Evolutionary conservation across 2,329 filamentous ascomycete species (phyloP).

Genomic region (Thermoascus crustaceus): DNA sequence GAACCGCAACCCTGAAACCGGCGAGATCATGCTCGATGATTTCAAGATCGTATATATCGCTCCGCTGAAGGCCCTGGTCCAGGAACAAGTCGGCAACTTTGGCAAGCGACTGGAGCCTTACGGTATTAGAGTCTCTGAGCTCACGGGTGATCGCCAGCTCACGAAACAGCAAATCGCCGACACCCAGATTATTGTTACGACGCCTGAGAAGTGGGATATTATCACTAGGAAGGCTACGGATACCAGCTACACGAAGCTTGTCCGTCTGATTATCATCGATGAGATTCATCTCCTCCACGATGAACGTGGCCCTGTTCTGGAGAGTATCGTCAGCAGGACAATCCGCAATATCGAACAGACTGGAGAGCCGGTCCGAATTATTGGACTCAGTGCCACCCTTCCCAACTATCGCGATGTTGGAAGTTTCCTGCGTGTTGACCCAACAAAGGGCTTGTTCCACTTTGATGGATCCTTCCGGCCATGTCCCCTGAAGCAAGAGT

Average conservation of each 20-base stretch:
- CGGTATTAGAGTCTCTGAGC: constrained; percentile 85
- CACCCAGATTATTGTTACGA: constrained; percentile 96
- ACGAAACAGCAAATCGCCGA: constrained; percentile 98
- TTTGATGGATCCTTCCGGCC: constrained; percentile 92
- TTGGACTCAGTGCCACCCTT: constrained; percentile 88
- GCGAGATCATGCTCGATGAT: constrained; percentile 88
- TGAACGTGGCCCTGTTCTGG: constrained; percentile 89
- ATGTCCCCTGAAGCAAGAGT: constrained; percentile 91
- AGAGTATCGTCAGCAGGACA: constrained; percentile 92
- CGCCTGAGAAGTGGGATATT: constrained; percentile 98
- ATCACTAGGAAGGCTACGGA: constrained; percentile 97
- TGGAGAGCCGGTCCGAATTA: constrained; percentile 80
- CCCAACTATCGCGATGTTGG: constrained; percentile 96
- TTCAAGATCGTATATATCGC: constrained; percentile 99
- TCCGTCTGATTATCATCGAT: constrained; percentile 90
- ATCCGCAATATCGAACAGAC: constrained; percentile 91
- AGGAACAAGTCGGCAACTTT: constrained; percentile 97
- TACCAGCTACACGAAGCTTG: constrained; percentile 93
- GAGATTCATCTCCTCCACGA: constrained; percentile 97
- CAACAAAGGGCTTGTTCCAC: constrained; percentile 80
- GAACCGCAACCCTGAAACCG: constrained; percentile 77
- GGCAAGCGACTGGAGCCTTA: constrained; percentile 83
- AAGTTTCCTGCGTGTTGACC: constrained; percentile 86
- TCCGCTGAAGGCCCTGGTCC: constrained; percentile 87
- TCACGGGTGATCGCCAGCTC: constrained; percentile 94